These are phyloP conservation scores for Backusella luteola DNA, from an alignment of 192 early-diverging fungal species.

Conservation along the genomic window DNA sequence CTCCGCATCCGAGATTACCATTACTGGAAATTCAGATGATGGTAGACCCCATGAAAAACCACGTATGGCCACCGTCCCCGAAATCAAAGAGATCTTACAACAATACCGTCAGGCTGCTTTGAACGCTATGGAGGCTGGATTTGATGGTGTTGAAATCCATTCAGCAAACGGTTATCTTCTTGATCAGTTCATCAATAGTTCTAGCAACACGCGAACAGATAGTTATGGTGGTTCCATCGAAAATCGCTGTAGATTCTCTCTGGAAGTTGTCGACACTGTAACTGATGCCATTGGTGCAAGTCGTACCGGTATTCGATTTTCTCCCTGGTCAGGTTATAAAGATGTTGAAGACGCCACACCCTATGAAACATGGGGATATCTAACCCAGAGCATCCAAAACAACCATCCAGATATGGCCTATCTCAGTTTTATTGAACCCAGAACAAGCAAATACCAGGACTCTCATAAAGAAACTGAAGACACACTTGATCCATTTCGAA, in stretches of 20 bases:
- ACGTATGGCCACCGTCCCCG: slow-evolving; percentile 2
- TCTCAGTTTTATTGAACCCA: slow-evolving; percentile 31
- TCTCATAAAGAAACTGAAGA: neutral
- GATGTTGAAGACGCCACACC: slow-evolving; percentile 31
- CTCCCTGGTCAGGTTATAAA: slow-evolving; percentile 28
- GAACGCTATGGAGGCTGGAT: slow-evolving; percentile 76
- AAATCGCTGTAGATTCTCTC: slow-evolving; percentile 27
- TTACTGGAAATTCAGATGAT: neutral
- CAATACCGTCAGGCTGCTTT: slow-evolving; percentile 46
- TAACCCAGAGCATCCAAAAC: slow-evolving; percentile 21
- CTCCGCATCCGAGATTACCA: slow-evolving; percentile 24
- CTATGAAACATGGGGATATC: slow-evolving; percentile 25
- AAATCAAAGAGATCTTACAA: slow-evolving; percentile 8
- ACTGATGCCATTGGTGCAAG: slow-evolving; percentile 23
- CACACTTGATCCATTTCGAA: slow-evolving; percentile 16
- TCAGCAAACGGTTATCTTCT: slow-evolving; percentile 90
- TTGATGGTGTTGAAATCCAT: slow-evolving; percentile 92
- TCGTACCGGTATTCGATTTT: slow-evolving; percentile 33
- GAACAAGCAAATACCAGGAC: slow-evolving; percentile 45
- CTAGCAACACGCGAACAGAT: slow-evolving; percentile 76
- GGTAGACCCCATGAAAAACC: slow-evolving; percentile 18
- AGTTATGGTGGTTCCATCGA: slow-evolving; percentile 27
- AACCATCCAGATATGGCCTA: slow-evolving; percentile 32
- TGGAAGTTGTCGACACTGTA: slow-evolving; percentile 32
- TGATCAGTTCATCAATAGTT: slow-evolving; percentile 75